These are phyloP conservation scores for Heliamphora ciliata DNA, from an alignment of 179 eudicot genomes.

Conservation along the genomic window DNA sequence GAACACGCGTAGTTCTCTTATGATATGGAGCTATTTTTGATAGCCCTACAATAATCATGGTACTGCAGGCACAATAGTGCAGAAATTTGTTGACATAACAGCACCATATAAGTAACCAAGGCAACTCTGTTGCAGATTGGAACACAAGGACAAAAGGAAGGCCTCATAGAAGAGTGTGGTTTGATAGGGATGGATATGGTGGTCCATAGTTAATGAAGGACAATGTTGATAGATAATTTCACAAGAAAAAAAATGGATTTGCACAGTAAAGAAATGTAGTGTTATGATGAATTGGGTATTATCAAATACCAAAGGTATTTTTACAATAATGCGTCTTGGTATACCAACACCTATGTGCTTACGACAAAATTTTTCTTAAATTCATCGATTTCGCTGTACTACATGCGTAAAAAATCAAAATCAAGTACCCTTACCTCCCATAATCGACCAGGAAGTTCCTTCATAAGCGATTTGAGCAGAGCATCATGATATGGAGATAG, in stretches of 20 bases:
- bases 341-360: no score
- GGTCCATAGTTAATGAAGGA: neutral
- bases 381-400: no score
- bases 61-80: neutral
- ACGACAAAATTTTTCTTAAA: no score
- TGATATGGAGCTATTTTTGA: neutral
- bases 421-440: slow-evolving; percentile 65
- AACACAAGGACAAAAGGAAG: neutral
- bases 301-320: neutral
- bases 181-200: neutral
- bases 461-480: slow-evolving; percentile 66
- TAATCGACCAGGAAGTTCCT: slow-evolving; percentile 90
- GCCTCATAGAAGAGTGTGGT: neutral
- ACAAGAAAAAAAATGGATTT: neutral
- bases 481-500: slow-evolving; percentile 50
- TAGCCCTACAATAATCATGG: neutral
- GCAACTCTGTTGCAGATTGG: no score
- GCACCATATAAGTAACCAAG: neutral
- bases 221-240: neutral
- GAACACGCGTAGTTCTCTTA: neutral
- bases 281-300: neutral
- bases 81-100: neutral
- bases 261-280: neutral
- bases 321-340: no score
- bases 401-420: neutral